Conservation (phyloP, 1,139 yeast species). For the Kodamaea fungicola region DNA sequence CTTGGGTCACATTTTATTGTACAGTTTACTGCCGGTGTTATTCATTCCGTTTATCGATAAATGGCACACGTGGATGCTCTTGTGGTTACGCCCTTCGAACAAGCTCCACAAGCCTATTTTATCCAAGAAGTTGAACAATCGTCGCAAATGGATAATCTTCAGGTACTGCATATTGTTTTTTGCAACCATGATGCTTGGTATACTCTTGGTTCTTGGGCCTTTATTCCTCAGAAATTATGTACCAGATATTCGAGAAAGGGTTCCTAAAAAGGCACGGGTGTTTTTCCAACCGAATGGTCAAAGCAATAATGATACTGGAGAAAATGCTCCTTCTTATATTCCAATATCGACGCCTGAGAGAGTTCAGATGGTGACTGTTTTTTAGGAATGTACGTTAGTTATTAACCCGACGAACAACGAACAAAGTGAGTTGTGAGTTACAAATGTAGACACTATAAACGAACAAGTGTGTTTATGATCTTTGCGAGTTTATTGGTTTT, state of each 20-base stretch:
- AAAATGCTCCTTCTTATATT: conserved; percentile 21
- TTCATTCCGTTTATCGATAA: conserved; percentile 59
- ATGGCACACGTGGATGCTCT: conserved; percentile 33
- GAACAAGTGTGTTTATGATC: too few species aligned
- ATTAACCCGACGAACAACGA: background rate
- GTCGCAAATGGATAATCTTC: conserved; percentile 12
- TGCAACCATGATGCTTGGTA: conserved; percentile 13
- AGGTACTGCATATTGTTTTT: conserved; percentile 18
- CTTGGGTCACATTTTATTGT: conserved; percentile 61
- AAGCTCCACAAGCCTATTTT: conserved; percentile 25
- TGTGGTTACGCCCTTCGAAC: conserved; percentile 34
- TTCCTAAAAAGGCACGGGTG: conserved; percentile 25
- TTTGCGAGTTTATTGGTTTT: too few species aligned
- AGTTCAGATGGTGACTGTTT: conserved; percentile 6
- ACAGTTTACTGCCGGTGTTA: conserved; percentile 58
- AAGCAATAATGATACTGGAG: conserved; percentile 61
- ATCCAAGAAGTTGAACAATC: conserved; percentile 17
- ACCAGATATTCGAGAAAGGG: conserved; percentile 13
- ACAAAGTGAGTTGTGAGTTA: background rate
- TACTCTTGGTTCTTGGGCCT: conserved; percentile 22
- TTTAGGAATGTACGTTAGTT: background rate
- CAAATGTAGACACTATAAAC: too few species aligned
- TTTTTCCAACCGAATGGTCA: conserved; percentile 56
- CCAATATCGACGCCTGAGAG: conserved; percentile 16
- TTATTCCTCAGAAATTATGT: conserved; percentile 19